Base-by-base conservation (phyloP, 2,329 filamentous ascomycete species). In the Curvularia sp. region DNA sequence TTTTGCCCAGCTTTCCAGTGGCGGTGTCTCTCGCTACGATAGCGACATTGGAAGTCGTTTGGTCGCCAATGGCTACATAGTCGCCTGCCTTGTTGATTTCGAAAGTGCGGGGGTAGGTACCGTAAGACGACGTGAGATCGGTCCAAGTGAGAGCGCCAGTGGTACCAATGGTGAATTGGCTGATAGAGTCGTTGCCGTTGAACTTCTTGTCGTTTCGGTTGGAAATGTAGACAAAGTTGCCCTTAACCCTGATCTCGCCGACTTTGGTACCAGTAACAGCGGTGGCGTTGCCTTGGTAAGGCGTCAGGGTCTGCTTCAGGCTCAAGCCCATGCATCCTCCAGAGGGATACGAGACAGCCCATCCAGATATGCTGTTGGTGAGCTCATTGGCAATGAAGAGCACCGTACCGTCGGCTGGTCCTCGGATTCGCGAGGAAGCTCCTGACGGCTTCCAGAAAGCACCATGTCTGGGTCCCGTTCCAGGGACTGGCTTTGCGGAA, bases 391-490 rank as follows among this genome's bases (percentile, higher is more conserved):
- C 69, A 25, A 74, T 61, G 57, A 74, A 76, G 7, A 76, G 70
- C 13, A 60, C 66, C 12, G 67, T 69, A 8, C 57, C 64, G 23
- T 63, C 59, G 25, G 65, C 61, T n/a, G 30, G 61, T 23, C 66
- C 64, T 43, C 63, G 59, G 9, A 69, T 56, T 13, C 69, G 65
- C 7, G 68, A 71, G 3, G 49, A 58, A 4, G 56, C 56, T 5
- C 46, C 55, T 3, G 64, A 25, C 36, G 74, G 70, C 13, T 74
- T 73, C 81, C 81, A 84, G 73, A 83, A 87, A 4, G 78, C 74
- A 12, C 78, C 82, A 68, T 86, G 84, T 28, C 84, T 80, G 0
- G 84, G 84, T 0, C 84, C 84, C 38, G 82, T 80, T 7, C 83
- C 84, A 0, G 80, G 67, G 2, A 72, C 75, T 0, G 81, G 74